Evolutionary conservation across 805 yeast species (phyloP).

Genomic region (Naumovozyma baii): DNA sequence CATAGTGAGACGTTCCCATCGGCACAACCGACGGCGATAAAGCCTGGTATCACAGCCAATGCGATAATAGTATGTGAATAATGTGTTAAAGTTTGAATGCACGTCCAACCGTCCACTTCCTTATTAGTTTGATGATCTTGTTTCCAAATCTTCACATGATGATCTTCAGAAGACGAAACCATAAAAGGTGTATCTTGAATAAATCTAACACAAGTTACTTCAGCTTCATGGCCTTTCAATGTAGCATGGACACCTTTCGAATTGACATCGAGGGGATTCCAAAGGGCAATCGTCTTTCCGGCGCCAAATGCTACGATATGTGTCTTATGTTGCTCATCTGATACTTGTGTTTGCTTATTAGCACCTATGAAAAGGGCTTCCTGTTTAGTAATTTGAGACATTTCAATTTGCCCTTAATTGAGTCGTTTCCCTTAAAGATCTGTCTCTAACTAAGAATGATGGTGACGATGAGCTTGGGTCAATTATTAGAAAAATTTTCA

Average conservation of each 20-base stretch:
- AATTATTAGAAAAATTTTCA: neutral
- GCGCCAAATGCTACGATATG: conserved; percentile 64
- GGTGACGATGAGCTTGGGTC: neutral
- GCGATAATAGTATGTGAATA: conserved; percentile 48
- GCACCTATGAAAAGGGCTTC: conserved; percentile 68
- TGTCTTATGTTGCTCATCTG: conserved; percentile 37
- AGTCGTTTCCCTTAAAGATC: too few species aligned
- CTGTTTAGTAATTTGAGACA: neutral
- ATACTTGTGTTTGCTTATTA: conserved; percentile 52
- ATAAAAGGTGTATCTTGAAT: conserved; percentile 37
- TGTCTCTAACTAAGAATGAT: too few species aligned
- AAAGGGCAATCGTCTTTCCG: conserved; percentile 52
- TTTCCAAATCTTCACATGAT: conserved; percentile 52
- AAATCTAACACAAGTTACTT: conserved; percentile 60
- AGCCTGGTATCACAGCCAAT: conserved; percentile 34
- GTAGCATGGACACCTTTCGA: conserved; percentile 44
- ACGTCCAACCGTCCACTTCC: conserved; percentile 8
- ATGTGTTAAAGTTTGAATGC: conserved; percentile 29
- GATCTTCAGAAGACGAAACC: conserved; percentile 63
- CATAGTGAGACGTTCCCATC: conserved; percentile 50
- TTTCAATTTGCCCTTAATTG: neutral
- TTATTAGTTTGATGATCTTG: conserved; percentile 8
- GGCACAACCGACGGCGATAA: conserved; percentile 55
- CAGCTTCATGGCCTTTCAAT: conserved; percentile 50
- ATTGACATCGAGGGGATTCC: conserved; percentile 44